Conservation (phyloP, 805 yeast species). For the Pichia occidentalis region DNA sequence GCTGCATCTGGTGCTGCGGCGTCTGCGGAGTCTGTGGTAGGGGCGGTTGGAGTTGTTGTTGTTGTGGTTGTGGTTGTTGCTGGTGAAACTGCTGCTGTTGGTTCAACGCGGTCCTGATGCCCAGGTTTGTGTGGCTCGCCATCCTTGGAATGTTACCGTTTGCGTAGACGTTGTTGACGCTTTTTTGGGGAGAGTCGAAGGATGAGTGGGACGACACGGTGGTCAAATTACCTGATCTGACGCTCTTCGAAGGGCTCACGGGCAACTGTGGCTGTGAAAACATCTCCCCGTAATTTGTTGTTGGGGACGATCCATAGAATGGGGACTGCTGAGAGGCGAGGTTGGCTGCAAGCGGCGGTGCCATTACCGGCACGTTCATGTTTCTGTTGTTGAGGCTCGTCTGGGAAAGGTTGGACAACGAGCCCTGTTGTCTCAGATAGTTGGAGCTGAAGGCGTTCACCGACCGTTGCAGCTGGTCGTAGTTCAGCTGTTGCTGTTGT, state of each 20-base stretch:
- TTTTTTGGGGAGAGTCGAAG: constrained; percentile 23
- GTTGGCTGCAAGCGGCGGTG: constrained; percentile 11
- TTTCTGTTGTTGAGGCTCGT: constrained; percentile 1
- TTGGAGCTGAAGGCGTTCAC: constrained; percentile 14
- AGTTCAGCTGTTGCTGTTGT: constrained; percentile 20
- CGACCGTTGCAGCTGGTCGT: constrained; percentile 15
- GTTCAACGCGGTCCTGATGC: too few relatives aligned
- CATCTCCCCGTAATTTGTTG: constrained; percentile 16
- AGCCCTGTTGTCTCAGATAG: constrained; percentile 20
- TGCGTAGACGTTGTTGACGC: not conserved
- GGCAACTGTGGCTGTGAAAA: constrained; percentile 30
- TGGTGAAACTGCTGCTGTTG: too few relatives aligned
- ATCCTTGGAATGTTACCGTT: too few relatives aligned
- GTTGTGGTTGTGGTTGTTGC: constrained; percentile 3
- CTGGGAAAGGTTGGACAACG: constrained; percentile 19
- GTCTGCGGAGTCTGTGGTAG: constrained; percentile 23
- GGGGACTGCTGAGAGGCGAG: constrained; percentile 9
- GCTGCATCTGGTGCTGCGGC: constrained; percentile 15
- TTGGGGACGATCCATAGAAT: constrained; percentile 24
- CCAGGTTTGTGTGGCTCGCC: too few relatives aligned
- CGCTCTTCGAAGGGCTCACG: constrained; percentile 30
- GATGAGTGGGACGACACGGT: constrained; percentile 29
- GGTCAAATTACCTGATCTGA: constrained; percentile 26
- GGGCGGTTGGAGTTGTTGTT: not conserved
- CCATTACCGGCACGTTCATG: constrained; percentile 1